A percentile compares a stretch with the other conserved stretches of the same genome.
Evolutionary conservation across 768 basidiomycete genomes (phyloP).

Genomic region (Serendipita sp.): DNA sequence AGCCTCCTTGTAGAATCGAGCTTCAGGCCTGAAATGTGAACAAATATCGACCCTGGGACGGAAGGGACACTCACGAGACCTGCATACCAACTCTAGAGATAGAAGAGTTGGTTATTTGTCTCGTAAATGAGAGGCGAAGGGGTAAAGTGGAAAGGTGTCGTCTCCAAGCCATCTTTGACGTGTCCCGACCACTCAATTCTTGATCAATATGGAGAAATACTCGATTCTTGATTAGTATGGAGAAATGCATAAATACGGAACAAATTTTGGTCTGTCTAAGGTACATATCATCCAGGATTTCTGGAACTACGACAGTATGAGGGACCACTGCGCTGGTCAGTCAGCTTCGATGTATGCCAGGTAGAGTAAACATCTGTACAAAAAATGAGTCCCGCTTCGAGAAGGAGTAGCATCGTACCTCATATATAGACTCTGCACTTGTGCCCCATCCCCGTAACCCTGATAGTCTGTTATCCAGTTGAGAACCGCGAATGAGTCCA

Average conservation of each 20-base stretch:
- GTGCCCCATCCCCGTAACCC: constrained; percentile 46
- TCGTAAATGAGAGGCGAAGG: neutral
- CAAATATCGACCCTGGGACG: neutral
- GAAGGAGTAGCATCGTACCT: constrained; percentile 25
- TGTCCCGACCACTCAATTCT: too few species aligned
- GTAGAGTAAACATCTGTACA: neutral
- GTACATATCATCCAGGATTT: too few species aligned
- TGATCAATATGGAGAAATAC: too few species aligned
- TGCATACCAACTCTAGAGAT: constrained; percentile 1
- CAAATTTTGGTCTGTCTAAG: too few species aligned
- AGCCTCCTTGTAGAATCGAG: constrained; percentile 81
- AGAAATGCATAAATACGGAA: too few species aligned
- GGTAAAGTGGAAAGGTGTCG: neutral
- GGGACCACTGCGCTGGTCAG: too few species aligned
- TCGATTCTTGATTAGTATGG: too few species aligned
- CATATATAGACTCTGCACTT: constrained; percentile 45
- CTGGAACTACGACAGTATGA: too few species aligned
- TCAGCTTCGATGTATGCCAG: neutral
- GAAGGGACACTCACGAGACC: neutral
- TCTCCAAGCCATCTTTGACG: neutral
- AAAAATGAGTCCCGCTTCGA: neutral
- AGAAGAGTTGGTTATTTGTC: neutral
- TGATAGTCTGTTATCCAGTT: constrained; percentile 39
- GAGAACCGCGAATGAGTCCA: constrained; percentile 44
- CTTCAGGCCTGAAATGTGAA: constrained; percentile 19